A percentile compares a stretch with the other conserved stretches of the same genome.
Evolutionary conservation across 257 asterid genomes (phyloP).

Genomic region (Gentiana straminea): DNA sequence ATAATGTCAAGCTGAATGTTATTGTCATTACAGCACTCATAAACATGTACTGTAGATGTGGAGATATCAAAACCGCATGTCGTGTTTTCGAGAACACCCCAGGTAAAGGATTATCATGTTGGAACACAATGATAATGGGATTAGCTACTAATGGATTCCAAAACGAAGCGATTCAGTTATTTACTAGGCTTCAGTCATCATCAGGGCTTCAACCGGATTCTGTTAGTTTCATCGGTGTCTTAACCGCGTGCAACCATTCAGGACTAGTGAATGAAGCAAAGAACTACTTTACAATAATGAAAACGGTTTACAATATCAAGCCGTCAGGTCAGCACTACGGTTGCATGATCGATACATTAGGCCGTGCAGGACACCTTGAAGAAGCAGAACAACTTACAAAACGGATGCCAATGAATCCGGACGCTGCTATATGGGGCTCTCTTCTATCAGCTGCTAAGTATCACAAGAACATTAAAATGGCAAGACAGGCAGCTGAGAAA

Average conservation of each 20-base stretch:
- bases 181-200: slow-evolving; percentile 27
- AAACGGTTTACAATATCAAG: slow-evolving; percentile 22
- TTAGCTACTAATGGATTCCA: slow-evolving; percentile 50
- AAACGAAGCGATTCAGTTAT: slow-evolving; percentile 33
- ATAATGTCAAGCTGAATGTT: slow-evolving; percentile 25
- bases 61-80: slow-evolving; percentile 19
- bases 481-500: slow-evolving; percentile 39
- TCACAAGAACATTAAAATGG: slow-evolving; percentile 30
- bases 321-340: slow-evolving; percentile 55
- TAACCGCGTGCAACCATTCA: slow-evolving; percentile 50
- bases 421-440: slow-evolving; percentile 52
- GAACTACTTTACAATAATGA: slow-evolving; percentile 34
- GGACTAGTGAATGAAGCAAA: slow-evolving; percentile 41
- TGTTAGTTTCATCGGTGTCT: slow-evolving; percentile 37
- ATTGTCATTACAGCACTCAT: slow-evolving; percentile 47
- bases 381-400: slow-evolving; percentile 44
- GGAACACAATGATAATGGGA: slow-evolving; percentile 75
- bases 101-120: slow-evolving; percentile 37
- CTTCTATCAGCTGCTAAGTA: slow-evolving; percentile 37
- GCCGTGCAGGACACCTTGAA: slow-evolving; percentile 52
- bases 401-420: slow-evolving; percentile 50
- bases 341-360: slow-evolving; percentile 57
- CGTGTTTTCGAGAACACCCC: slow-evolving; percentile 23
- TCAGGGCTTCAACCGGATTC: slow-evolving; percentile 36
- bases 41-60: slow-evolving; percentile 63